Base-by-base conservation (phyloP, 176 grass and related monocot species). In the Leersia perrieri region DNA sequence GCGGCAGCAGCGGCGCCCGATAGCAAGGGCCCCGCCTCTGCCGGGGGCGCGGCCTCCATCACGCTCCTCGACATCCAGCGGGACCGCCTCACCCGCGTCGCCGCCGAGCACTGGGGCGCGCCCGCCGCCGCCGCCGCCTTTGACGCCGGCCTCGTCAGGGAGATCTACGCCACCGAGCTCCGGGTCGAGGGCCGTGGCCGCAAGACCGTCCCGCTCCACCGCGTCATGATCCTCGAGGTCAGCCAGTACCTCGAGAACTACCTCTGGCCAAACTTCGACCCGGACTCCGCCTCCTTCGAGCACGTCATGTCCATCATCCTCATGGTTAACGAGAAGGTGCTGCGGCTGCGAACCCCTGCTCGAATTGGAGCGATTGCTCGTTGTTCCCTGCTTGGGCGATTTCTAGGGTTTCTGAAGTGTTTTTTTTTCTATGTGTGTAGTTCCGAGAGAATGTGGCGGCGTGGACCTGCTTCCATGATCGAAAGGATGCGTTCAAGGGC, bases 181-280 rank as follows among this genome's bases (percentile, higher is more conserved):
- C 58, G 89, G 53, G 79, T 95, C 36, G 84, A 81, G 32, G 92
- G 84, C 3, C 75, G 79, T 14, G 86, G 84, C 3, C 83, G 92
- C 49, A 99, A 95, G 82, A 99, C 96, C 16, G 89, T 91, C 47
- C 96, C 90, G 7, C 84, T 99, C 63, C 96, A 99, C 33, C 87
- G 90, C n/a, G 96, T 95, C 49, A 99, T 99, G 96, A 95, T 99
- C 53, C 87, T 99, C 57, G 96, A 95, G 86, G 96, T 99, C 75
- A 99, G 92, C 72, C 92, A 99, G 87, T 99, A 99, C 90, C 84
- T 95, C 57, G 96, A 99, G 88, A 99, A 95, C 79, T 99, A 99
- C 82, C 90, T 99, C n/a, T 99, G 93, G 93, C 93, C 92, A 9
- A 90, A 99, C 82, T 99, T 99, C 58, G 76, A 95, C 74, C 82